Base-by-base conservation (phyloP, 176 grass and related monocot genomes). In the Poa annua region DNA sequence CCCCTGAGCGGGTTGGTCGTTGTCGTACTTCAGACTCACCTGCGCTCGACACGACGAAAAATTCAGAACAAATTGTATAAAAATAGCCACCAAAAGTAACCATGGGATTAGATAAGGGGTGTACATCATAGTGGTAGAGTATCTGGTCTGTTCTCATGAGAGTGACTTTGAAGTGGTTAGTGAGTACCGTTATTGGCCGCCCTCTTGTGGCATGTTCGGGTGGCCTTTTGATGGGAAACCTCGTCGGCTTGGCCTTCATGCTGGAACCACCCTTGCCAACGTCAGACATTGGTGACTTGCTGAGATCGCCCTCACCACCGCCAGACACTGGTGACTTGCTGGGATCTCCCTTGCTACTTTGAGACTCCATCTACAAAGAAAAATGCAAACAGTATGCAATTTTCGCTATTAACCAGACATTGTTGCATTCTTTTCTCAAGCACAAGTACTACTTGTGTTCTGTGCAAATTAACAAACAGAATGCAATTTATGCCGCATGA, bases 331-430 rank as follows among this genome's bases (percentile, higher is more conserved):
- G 68, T 24, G 41, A 26, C 41, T 71, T 71, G 41, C 21, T 71
- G 6, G 68, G 42, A 26, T 49, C 22, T 0, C 70, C 70, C 70
- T 73, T 49, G 7, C 70, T 29, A 73, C 70, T 29, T 35, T 66
- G 64, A 20, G 33, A 38, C 33, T 66, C 64, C 70, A 73, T 73
- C 70, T 73, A 11, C 70, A 49, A 1, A 73, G 44, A 17, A 49
- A 16, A 73, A 29, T 22, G 29, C 42, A 29, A 29, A 29, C 29
- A 29, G 29, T 29, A 29, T 29, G 29, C 29, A 29, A 29, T 29
- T 29, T 73, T 72, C 39, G 7, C 22, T 25, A 49, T 21, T 49
- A 17, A 73, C 7, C 68, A 71, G 41, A 14, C n/a, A 71, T 25
- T 72, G 6, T 49, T 72, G 0, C 69, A 25, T 44, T 70, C 6